Conservation (phyloP, 768 basidiomycete species). For the Daedaleopsis sinensis region DNA sequence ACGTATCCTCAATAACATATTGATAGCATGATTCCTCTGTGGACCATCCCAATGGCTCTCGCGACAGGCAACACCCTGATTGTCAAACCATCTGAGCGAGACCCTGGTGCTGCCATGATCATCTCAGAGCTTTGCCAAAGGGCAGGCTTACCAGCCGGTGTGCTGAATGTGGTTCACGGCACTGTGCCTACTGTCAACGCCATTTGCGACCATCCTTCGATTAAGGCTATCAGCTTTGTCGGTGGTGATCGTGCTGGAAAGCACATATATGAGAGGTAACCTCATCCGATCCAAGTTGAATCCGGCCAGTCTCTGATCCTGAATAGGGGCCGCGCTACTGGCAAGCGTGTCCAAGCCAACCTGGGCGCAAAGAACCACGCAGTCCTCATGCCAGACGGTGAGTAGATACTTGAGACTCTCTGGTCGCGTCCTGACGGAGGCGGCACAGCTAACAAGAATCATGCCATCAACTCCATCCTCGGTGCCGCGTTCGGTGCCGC, state of each 20-base stretch:
- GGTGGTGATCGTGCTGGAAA: constrained; percentile 92
- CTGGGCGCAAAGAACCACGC: constrained; percentile 98
- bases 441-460: constrained; percentile 83
- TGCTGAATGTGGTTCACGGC: constrained; percentile 92
- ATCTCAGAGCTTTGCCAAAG: constrained; percentile 93
- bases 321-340: constrained; percentile 70
- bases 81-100: constrained; percentile 94
- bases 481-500: constrained; percentile 97
- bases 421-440: not conserved
- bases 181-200: constrained; percentile 88
- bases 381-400: constrained; percentile 92
- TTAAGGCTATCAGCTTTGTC: constrained; percentile 96
- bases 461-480: constrained; percentile 87
- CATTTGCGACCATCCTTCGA: constrained; percentile 88
- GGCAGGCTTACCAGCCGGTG: constrained; percentile 85
- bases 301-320: constrained; percentile 26
- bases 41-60: constrained; percentile 90
- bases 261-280: constrained; percentile 87
- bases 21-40: constrained; percentile 90
- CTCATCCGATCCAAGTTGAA: no score
- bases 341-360: constrained; percentile 88
- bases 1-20: not conserved
- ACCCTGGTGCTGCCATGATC: constrained; percentile 97
- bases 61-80: constrained; percentile 94
- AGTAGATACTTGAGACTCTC: constrained; percentile 16